Conservation (phyloP, 2,329 filamentous ascomycete species). For the Rhynchosporium secalis region DNA sequence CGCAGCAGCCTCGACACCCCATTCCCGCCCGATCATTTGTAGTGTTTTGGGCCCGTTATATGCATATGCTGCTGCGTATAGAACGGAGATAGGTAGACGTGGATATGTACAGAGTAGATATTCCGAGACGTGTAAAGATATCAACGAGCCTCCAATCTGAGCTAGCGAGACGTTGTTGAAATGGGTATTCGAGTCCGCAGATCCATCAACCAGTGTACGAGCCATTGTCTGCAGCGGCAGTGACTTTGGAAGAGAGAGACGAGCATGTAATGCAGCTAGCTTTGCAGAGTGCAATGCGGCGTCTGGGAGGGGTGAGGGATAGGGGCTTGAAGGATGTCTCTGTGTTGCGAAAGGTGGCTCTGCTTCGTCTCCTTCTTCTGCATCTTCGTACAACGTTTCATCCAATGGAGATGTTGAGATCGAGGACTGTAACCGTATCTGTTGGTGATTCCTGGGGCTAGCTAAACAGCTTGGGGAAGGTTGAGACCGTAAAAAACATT, state of each 20-base stretch:
- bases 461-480: slow-evolving; percentile 37
- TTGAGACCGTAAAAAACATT: slow-evolving; percentile 43
- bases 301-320: slow-evolving; percentile 69
- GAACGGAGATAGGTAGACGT: slow-evolving; percentile 82
- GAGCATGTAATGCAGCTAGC: slow-evolving; percentile 87
- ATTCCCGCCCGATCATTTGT: slow-evolving; percentile 72
- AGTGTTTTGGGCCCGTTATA: slow-evolving; percentile 78
- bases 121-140: slow-evolving; percentile 88
- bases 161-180: slow-evolving; percentile 91
- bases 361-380: slow-evolving; percentile 29
- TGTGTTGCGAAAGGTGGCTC: slow-evolving; percentile 29
- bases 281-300: slow-evolving; percentile 76
- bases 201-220: slow-evolving; percentile 79
- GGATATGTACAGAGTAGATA: slow-evolving; percentile 86
- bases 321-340: slow-evolving; percentile 41
- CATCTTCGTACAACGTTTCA: slow-evolving; percentile 37
- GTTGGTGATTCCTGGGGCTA: slow-evolving; percentile 25
- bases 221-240: slow-evolving; percentile 85
- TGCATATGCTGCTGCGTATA: slow-evolving; percentile 82
- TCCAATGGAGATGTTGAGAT: slow-evolving; percentile 20
- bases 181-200: slow-evolving; percentile 73
- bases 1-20: slow-evolving; percentile 89
- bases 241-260: slow-evolving; percentile 77
- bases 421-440: slow-evolving; percentile 28
- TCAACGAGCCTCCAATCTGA: slow-evolving; percentile 76